These are phyloP conservation scores for Neofusicoccum sp. DNA, from an alignment of 2,329 filamentous ascomycete genomes.

Conservation along the genomic window DNA sequence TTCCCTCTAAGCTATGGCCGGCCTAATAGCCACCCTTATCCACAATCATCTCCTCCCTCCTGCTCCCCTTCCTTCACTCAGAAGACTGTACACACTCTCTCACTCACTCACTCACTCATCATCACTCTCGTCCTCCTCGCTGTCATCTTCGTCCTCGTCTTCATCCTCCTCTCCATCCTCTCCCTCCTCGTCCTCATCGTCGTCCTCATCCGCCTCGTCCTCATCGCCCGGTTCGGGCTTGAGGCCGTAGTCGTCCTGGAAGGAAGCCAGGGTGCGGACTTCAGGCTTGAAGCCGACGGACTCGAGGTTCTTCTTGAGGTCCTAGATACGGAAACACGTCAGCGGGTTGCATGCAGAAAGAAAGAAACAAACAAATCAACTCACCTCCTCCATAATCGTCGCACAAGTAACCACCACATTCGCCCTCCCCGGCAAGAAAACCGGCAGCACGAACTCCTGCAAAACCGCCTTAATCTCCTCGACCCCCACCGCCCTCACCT, in stretches of 20 bases:
- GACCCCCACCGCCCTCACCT: conserved; percentile 71
- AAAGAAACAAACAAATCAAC: conserved; percentile 31
- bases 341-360: background rate
- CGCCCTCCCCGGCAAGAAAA: conserved; percentile 76
- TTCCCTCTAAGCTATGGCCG: no score
- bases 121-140: conserved; percentile 5
- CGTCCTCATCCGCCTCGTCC: conserved; percentile 59
- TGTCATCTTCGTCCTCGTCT: conserved; percentile 20
- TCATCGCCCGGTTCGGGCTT: conserved; percentile 61
- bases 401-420: conserved; percentile 89
- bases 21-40: no score
- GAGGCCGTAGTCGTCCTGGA: conserved; percentile 87
- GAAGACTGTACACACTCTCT: background rate
- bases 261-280: conserved; percentile 70
- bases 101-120: background rate
- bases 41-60: no score
- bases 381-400: conserved; percentile 78
- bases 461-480: conserved; percentile 76
- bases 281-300: conserved; percentile 75
- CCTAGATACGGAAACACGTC: conserved; percentile 46
- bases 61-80: no score
- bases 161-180: conserved; percentile 49
- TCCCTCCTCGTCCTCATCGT: conserved; percentile 52
- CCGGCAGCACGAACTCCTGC: conserved; percentile 69
- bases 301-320: conserved; percentile 71